Base-by-base conservation (phyloP, 768 basidiomycete genomes). In the Inosperma sp. region DNA sequence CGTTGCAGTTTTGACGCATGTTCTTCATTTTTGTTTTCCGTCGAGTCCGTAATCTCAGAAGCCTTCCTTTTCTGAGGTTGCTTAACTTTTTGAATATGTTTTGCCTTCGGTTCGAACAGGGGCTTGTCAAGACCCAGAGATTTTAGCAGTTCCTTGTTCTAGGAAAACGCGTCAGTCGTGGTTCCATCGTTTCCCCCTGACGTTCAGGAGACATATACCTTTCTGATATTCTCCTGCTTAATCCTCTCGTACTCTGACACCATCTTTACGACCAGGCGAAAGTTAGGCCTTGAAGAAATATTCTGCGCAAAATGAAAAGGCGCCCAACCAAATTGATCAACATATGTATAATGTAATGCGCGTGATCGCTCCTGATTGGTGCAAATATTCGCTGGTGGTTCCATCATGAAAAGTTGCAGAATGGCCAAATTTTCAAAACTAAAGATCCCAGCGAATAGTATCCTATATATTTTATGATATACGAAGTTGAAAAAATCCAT, bases 71-170 rank as follows among this genome's bases (percentile, higher is more conserved):
- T 29, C 35, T 77, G 77, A 27, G 77, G 61, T 58, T 84, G 82
- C 54, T 71, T 74, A 0, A 57, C 33, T 13, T 66, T 59, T 29
- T 61, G 61, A 53, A 69, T 62, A 5, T 55, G 53, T 41, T 66
- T 72, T 51, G 78, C 77, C 52, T 70, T 75, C 0, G 78, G 78
- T 53, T 80, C 81, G 17, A 73, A 67, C 2, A 65, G 46, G 19
- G 79, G 78, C 47, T 70, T 72, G 43, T 75, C 72, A 2, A 86
- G 64, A 0, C 72, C 77, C 7, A 83, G 60, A 0, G 52, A 45
- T 8, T 59, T 60, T 33, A 86, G 63, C 3, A 82, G 37, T 23
- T 52, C 68, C 52, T 54, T 68, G 57, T 84, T 84, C 65, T 74
- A 49, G 4, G 34, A 30, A n/a, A 16, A 4, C 22, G n/a, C 16